Percentiles rank a stretch among this genome's conserved stretches.
Evolutionary conservation across 2,329 filamentous ascomycete genomes (phyloP).

Genomic region (Colletotrichum magnum): DNA sequence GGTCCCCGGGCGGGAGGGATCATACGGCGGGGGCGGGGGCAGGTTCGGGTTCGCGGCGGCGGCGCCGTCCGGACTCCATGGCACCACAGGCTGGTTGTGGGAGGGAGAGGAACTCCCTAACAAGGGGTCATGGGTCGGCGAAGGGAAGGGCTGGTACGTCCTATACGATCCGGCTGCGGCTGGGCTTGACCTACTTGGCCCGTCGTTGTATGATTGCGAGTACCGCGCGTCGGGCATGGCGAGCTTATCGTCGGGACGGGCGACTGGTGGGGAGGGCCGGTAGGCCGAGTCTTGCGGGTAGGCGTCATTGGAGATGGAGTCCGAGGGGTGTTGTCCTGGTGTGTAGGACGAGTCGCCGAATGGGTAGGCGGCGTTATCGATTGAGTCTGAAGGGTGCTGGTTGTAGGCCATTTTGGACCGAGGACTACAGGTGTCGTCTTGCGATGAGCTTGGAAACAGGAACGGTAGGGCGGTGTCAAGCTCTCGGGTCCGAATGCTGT

Average conservation of each 20-base stretch:
- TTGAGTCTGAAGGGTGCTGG: constrained; percentile 29
- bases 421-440: not conserved
- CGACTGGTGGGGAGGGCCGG: constrained; percentile 28
- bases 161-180: constrained; percentile 3
- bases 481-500: not conserved
- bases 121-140: constrained; percentile 26
- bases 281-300: constrained; percentile 39
- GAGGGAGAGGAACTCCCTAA: constrained; percentile 13
- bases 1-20: constrained; percentile 22
- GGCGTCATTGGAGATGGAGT: constrained; percentile 38
- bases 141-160: constrained; percentile 20
- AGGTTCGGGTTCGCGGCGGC: constrained; percentile 41
- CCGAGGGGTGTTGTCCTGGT: constrained; percentile 15
- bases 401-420: constrained; percentile 31
- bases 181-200: constrained; percentile 3
- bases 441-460: too few relatives aligned
- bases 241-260: constrained; percentile 36
- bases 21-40: constrained; percentile 41
- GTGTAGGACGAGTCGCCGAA: constrained; percentile 24
- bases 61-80: constrained; percentile 40
- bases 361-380: constrained; percentile 31
- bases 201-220: constrained; percentile 32
- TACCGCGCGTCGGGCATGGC: constrained; percentile 35
- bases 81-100: constrained; percentile 13
- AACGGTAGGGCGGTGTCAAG: not conserved